Conservation (phyloP, 2,329 filamentous ascomycete genomes). For the Neonectria neomacrospora region DNA sequence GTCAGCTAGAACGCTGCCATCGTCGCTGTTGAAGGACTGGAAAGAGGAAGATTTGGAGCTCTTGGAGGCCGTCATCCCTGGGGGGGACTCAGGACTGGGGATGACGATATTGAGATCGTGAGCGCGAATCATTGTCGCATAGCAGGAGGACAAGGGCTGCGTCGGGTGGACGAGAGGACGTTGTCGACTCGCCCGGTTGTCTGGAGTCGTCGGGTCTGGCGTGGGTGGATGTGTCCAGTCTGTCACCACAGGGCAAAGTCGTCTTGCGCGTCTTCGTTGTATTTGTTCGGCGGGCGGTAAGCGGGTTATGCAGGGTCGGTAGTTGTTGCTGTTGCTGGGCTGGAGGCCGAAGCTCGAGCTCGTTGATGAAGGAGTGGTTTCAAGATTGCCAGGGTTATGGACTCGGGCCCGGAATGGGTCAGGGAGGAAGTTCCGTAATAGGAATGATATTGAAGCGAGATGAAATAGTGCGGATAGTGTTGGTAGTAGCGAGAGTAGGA, state of each 20-base stretch:
- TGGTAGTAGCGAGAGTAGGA: conserved; percentile 37
- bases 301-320: conserved; percentile 26
- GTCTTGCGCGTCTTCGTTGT: conserved; percentile 35
- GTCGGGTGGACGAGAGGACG: conserved; percentile 29
- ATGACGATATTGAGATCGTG: conserved; percentile 46
- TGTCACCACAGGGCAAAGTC: background rate
- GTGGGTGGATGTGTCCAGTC: conserved; percentile 2
- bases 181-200: conserved; percentile 28
- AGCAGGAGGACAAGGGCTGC: conserved; percentile 30
- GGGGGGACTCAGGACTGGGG: conserved; percentile 51
- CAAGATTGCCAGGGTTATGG: conserved; percentile 42
- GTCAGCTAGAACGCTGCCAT: conserved; percentile 76
- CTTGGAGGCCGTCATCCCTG: conserved; percentile 82
- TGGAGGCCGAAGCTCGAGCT: conserved; percentile 40
- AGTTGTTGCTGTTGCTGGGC: conserved; percentile 42
- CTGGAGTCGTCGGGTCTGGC: conserved; percentile 19
- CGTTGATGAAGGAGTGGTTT: conserved; percentile 40
- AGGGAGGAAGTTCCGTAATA: conserved; percentile 36
- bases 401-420: conserved; percentile 35
- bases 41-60: conserved; percentile 93
- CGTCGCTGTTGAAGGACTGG: conserved; percentile 81
- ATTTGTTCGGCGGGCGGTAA: conserved; percentile 34
- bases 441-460: conserved; percentile 38
- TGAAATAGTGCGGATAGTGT: conserved; percentile 26
- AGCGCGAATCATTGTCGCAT: conserved; percentile 52